Evolutionary conservation across 495 filamentous ascomycete genomes (phyloP).

Genomic region (Thermochaetoides thermophila): DNA sequence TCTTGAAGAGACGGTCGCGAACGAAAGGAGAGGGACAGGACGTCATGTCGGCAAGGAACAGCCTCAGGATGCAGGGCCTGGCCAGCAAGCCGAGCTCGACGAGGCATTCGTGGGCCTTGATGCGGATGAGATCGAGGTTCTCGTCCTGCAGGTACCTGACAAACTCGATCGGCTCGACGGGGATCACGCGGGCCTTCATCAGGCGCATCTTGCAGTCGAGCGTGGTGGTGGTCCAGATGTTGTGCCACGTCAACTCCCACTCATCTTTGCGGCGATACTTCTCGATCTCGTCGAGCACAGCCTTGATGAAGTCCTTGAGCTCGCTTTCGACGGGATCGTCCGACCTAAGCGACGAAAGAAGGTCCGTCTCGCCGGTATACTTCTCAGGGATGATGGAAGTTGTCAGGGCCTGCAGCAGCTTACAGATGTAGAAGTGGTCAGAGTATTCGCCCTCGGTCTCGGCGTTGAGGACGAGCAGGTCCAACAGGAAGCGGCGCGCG

Average conservation of each 20-base stretch:
- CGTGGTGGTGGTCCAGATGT: constrained; percentile 71
- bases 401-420: constrained; percentile 63
- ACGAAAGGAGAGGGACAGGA: constrained; percentile 72
- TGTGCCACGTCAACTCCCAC: constrained; percentile 83
- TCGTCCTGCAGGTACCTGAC: constrained; percentile 65
- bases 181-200: constrained; percentile 55
- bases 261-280: constrained; percentile 86
- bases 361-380: constrained; percentile 38
- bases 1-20: constrained; percentile 48
- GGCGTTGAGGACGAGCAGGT: constrained; percentile 83
- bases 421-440: constrained; percentile 75
- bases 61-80: constrained; percentile 44
- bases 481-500: constrained; percentile 67
- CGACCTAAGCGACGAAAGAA: constrained; percentile 17
- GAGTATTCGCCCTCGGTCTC: constrained; percentile 78
- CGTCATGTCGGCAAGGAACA: constrained; percentile 56
- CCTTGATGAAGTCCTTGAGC: constrained; percentile 41
- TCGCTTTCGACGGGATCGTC: constrained; percentile 28
- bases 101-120: constrained; percentile 70
- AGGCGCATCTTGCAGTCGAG: constrained; percentile 61
- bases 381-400: constrained; percentile 52
- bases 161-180: constrained; percentile 49
- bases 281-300: constrained; percentile 72
- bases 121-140: constrained; percentile 64
- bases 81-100: constrained; percentile 61